phyloP scores from a whole-genome alignment of 768 basidiomycete species.

The Guyanaporus albipodus region DNA sequence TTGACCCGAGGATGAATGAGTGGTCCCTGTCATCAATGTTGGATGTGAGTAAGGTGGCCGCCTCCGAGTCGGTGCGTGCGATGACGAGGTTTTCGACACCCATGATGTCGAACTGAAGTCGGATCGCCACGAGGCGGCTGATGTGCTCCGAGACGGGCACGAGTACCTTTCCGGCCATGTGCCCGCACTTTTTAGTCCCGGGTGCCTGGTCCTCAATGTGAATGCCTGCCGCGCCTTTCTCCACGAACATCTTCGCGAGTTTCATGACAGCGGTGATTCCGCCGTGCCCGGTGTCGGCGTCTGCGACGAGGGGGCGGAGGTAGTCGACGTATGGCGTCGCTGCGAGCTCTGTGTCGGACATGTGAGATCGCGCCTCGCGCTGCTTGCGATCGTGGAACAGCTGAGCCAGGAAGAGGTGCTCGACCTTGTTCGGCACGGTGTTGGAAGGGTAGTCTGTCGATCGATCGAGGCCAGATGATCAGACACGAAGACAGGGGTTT shows the following conservation, averaged over 20 bases:
- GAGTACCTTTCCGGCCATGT: slow-evolving; percentile 95
- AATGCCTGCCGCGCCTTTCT: slow-evolving; percentile 96
- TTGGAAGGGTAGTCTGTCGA: slow-evolving; percentile 90
- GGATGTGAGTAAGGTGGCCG: slow-evolving; percentile 92
- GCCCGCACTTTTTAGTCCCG: slow-evolving; percentile 94
- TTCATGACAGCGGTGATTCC: slow-evolving; percentile 99
- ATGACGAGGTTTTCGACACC: slow-evolving; percentile 93
- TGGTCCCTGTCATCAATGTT: slow-evolving; percentile 99
- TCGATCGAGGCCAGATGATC: background rate
- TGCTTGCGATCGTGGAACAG: slow-evolving; percentile 99
- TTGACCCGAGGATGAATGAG: slow-evolving; percentile 90
- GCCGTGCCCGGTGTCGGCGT: slow-evolving; percentile 98
- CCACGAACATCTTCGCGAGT: slow-evolving; percentile 97
- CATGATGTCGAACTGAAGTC: slow-evolving; percentile 98
- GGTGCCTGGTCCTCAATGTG: slow-evolving; percentile 98
- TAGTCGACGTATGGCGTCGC: slow-evolving; percentile 78
- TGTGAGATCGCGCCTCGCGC: slow-evolving; percentile 66
- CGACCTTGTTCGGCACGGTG: slow-evolving; percentile 98
- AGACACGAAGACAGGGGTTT: background rate
- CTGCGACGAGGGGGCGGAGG: slow-evolving; percentile 90
- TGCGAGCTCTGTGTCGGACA: slow-evolving; percentile 69
- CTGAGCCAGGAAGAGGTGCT: slow-evolving; percentile 96
- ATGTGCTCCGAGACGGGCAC: slow-evolving; percentile 98
- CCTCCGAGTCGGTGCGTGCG: slow-evolving; percentile 95
- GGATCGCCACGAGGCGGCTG: slow-evolving; percentile 95